These are phyloP conservation scores for Rhizopus microsporus DNA, from an alignment of 371 early-diverging fungal species.

Conservation along the genomic window DNA sequence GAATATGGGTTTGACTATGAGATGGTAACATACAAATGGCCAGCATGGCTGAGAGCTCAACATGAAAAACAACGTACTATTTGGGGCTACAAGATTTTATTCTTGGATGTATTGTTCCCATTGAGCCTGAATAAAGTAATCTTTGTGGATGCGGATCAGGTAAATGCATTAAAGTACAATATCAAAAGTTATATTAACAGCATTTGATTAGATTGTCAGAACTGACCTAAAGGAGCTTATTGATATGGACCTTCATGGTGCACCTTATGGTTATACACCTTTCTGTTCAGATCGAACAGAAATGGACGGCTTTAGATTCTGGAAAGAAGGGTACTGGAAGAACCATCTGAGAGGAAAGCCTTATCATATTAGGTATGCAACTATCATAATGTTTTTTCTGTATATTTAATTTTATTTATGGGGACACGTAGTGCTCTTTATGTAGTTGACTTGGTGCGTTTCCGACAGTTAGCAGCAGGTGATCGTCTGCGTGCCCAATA, in stretches of 20 bases:
- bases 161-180: slow-evolving; percentile 16
- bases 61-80: slow-evolving; percentile 94
- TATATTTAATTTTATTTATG: not conserved
- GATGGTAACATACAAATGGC: slow-evolving; percentile 97
- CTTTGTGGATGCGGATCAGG: slow-evolving; percentile 97
- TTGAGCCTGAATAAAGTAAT: slow-evolving; percentile 91
- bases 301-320: slow-evolving; percentile 96
- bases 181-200: not conserved
- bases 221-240: slow-evolving; percentile 90
- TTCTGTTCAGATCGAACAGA: slow-evolving; percentile 92
- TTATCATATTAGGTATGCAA: slow-evolving; percentile 82
- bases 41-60: slow-evolving; percentile 90
- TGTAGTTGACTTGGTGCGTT: slow-evolving; percentile 88
- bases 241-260: slow-evolving; percentile 88
- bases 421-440: slow-evolving; percentile 73
- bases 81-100: slow-evolving; percentile 98
- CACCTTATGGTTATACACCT: slow-evolving; percentile 95
- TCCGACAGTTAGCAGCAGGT: slow-evolving; percentile 92
- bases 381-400: not conserved
- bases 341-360: slow-evolving; percentile 83
- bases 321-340: slow-evolving; percentile 96
- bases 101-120: slow-evolving; percentile 96
- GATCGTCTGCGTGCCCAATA: slow-evolving; percentile 92
- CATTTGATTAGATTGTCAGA: slow-evolving; percentile 75
- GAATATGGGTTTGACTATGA: slow-evolving; percentile 87